A percentile compares a stretch with the other conserved stretches of the same genome.
These are phyloP conservation scores for Mycena vitilis DNA, from an alignment of 768 basidiomycete genomes.

Conservation along the genomic window DNA sequence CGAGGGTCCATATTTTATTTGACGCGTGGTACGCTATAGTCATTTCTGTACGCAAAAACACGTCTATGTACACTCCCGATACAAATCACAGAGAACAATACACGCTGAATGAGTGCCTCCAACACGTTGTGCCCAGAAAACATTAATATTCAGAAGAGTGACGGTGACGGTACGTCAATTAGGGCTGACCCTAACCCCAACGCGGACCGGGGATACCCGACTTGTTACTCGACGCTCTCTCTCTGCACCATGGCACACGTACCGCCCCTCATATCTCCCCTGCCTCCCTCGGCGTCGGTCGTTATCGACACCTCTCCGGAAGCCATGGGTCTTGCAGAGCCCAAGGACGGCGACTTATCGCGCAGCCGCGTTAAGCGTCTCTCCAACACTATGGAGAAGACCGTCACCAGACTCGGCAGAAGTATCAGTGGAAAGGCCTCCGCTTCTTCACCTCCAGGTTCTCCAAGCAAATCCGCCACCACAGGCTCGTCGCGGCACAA, in stretches of 20 bases:
- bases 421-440: constrained; percentile 61
- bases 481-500: constrained; percentile 54
- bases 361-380: constrained; percentile 65
- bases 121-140: no score
- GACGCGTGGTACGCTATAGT: no score
- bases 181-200: no score
- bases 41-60: no score
- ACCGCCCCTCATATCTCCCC: constrained; percentile 39
- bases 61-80: no score
- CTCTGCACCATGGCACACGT: constrained; percentile 36
- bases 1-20: no score
- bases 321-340: constrained; percentile 46
- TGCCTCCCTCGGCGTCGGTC: constrained; percentile 39
- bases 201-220: not conserved
- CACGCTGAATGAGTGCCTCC: no score
- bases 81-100: no score
- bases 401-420: constrained; percentile 73
- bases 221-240: not conserved
- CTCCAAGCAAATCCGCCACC: constrained; percentile 44
- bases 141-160: not conserved
- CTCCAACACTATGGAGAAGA: constrained; percentile 60
- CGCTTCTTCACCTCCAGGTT: constrained; percentile 41
- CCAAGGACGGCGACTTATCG: constrained; percentile 45
- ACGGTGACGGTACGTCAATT: constrained; percentile 7
- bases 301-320: constrained; percentile 48